Percentiles rank a stretch among this genome's conserved stretches.
Conservation (phyloP, 805 yeast species). For the Saccharomycopsis amapae region DNA sequence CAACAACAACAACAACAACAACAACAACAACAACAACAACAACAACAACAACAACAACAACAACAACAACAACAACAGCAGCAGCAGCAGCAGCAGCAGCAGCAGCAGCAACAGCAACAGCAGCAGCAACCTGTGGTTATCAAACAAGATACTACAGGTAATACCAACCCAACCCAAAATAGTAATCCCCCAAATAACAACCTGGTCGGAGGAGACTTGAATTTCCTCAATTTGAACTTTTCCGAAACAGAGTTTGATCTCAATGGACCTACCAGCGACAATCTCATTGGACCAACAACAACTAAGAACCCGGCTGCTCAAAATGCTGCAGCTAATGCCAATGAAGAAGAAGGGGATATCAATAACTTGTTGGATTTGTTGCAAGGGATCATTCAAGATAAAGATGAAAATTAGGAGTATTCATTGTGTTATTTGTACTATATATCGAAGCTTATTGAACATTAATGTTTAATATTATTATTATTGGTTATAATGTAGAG, state of each 20-base stretch:
- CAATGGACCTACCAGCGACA: no score
- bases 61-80: constrained; percentile 1
- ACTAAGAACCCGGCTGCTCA: no score
- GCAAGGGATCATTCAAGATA: constrained; percentile 21
- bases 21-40: neutral
- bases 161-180: neutral
- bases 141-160: neutral
- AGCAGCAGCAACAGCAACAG: constrained; percentile 1
- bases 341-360: constrained; percentile 6
- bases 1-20: neutral
- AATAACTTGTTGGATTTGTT: constrained; percentile 17
- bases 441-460: no score
- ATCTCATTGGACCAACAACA: no score
- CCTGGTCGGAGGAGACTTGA: neutral
- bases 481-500: no score
- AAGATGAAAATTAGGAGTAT: constrained; percentile 13
- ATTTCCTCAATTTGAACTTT: neutral
- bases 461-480: no score
- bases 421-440: no score
- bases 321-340: neutral
- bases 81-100: constrained; percentile 1
- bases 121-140: neutral
- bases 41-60: neutral
- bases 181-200: neutral
- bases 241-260: neutral